Evolutionary conservation across 768 basidiomycete species (phyloP).

Genomic region (Suillus discolor): DNA sequence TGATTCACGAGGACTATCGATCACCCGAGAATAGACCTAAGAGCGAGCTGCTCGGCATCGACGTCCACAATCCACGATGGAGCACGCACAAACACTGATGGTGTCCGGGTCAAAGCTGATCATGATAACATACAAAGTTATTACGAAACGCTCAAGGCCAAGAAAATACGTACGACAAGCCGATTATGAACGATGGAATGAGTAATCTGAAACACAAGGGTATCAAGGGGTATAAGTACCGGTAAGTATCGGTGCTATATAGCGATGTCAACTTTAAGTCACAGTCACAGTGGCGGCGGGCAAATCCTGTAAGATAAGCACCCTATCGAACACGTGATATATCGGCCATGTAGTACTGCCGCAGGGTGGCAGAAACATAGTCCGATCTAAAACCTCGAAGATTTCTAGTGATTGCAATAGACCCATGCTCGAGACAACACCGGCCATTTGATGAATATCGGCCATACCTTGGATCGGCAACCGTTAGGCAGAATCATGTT

Average conservation of each 20-base stretch:
- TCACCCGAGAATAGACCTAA: not conserved
- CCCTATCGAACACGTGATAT: not conserved
- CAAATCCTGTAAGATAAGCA: not conserved
- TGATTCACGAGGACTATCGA: too few relatives aligned
- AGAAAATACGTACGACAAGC: not conserved
- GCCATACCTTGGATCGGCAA: not conserved
- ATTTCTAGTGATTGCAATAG: not conserved
- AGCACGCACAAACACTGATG: not conserved
- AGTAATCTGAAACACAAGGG: not conserved
- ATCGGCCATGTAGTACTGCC: not conserved
- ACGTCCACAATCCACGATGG: not conserved
- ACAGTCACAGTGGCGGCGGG: not conserved
- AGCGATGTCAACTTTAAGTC: not conserved
- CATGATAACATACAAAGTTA: too few relatives aligned
- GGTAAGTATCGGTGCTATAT: not conserved
- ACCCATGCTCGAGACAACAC: not conserved
- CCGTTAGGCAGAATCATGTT: not conserved
- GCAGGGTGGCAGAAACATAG: not conserved
- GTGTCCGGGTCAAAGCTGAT: not conserved
- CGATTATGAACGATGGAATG: not conserved
- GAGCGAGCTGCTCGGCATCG: not conserved
- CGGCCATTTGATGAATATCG: not conserved
- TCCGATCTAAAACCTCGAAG: not conserved
- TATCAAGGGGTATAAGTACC: not conserved
- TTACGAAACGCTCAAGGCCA: too few relatives aligned